These are phyloP conservation scores for Fusarium torulosum DNA, from an alignment of 2,329 filamentous ascomycete species.

Conservation along the genomic window DNA sequence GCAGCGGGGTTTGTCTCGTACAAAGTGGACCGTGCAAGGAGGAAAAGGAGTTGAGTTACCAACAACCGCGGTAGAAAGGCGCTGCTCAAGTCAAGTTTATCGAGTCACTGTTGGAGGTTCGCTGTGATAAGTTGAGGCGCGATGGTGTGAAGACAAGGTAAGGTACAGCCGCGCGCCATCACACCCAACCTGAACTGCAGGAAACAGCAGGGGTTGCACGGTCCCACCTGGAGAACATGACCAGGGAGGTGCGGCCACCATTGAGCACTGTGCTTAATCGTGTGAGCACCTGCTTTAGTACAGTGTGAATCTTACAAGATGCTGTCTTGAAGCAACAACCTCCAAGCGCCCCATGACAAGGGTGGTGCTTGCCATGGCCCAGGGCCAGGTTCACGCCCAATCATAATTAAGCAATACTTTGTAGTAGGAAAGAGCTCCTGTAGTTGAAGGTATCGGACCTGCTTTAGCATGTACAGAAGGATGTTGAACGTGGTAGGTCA, in stretches of 20 bases:
- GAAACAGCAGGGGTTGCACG: conserved; percentile 31
- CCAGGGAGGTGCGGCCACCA: conserved; percentile 13
- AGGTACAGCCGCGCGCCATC: conserved; percentile 47
- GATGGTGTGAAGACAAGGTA: conserved; percentile 36
- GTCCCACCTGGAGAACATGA: conserved; percentile 34
- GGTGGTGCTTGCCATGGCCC: conserved; percentile 29
- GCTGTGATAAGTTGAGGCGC: conserved; percentile 41
- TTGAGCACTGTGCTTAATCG: conserved; percentile 35
- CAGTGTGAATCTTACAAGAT: conserved; percentile 18
- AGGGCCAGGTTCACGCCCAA: conserved; percentile 19
- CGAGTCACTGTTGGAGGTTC: conserved; percentile 24
- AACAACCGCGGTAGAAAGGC: conserved; percentile 28
- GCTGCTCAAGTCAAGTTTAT: conserved; percentile 28
- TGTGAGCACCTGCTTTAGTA: neutral
- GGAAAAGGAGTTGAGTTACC: conserved; percentile 13
- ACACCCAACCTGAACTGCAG: conserved; percentile 38
- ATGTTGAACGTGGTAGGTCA: conserved; percentile 32
- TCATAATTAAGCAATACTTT: conserved; percentile 35
- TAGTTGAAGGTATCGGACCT: conserved; percentile 36
- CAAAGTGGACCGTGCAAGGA: conserved; percentile 35
- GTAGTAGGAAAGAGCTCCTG: conserved; percentile 36
- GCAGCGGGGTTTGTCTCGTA: conserved; percentile 34
- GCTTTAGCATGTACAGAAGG: conserved; percentile 38
- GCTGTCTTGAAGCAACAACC: conserved; percentile 15
- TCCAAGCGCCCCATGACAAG: conserved; percentile 40